These are phyloP conservation scores for Trichosporon ovoides DNA, from an alignment of 1,284 basidiomycete genomes.

Conservation along the genomic window DNA sequence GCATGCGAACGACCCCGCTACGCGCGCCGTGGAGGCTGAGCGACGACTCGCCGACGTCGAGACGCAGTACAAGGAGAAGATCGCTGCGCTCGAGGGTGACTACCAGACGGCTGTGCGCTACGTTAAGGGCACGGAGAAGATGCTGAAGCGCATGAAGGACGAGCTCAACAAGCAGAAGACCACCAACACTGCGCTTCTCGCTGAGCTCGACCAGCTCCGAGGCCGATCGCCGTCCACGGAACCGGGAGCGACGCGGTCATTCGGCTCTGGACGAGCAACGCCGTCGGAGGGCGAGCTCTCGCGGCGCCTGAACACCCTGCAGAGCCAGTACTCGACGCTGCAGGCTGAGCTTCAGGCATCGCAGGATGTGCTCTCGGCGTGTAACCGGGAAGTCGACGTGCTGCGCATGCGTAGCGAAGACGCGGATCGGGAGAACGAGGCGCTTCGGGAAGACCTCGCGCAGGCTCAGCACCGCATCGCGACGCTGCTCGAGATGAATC, in stretches of 20 bases:
- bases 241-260: conserved; percentile 53
- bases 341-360: conserved; percentile 70
- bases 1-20: conserved; percentile 47
- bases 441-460: conserved; percentile 65
- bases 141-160: conserved; percentile 95
- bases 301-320: conserved; percentile 68
- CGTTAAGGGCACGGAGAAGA: conserved; percentile 91
- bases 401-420: conserved; percentile 42
- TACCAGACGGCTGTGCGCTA: conserved; percentile 60
- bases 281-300: conserved; percentile 57
- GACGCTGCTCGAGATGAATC: conserved; percentile 40
- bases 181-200: conserved; percentile 68
- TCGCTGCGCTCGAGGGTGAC: conserved; percentile 79
- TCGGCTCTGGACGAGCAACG: conserved; percentile 71
- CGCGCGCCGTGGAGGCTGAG: conserved; percentile 55
- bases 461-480: conserved; percentile 60
- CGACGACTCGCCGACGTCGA: conserved; percentile 73
- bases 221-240: conserved; percentile 58
- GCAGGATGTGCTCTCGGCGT: conserved; percentile 67
- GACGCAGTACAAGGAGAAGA: conserved; percentile 61
- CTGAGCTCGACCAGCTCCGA: conserved; percentile 66
- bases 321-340: conserved; percentile 64
- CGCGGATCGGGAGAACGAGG: conserved; percentile 41
- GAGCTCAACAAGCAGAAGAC: conserved; percentile 85
- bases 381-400: conserved; percentile 67